Evolutionary conservation across 2,329 filamentous ascomycete species (phyloP).

Genomic region (Sarocladium strictum): DNA sequence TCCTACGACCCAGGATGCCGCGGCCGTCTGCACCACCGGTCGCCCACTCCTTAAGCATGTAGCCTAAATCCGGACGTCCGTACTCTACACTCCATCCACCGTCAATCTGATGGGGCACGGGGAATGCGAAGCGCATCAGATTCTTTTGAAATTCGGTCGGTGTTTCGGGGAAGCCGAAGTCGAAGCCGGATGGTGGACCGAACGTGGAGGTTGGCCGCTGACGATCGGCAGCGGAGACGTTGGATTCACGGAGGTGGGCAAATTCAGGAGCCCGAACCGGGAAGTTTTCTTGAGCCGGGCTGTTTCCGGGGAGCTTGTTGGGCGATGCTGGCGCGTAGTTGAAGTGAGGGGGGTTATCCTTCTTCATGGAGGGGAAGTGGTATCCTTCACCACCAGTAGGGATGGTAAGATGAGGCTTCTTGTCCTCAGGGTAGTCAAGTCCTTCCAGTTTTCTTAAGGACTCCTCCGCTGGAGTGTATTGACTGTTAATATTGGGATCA

Average conservation of each 20-base stretch:
- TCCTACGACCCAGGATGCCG: conserved; percentile 69
- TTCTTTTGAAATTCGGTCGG: conserved; percentile 86
- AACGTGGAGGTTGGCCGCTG: conserved; percentile 49
- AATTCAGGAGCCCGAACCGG: conserved; percentile 45
- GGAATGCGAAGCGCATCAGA: conserved; percentile 84
- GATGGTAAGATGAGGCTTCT: conserved; percentile 19
- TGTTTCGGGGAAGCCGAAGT: conserved; percentile 76
- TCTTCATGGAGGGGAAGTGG: conserved; percentile 51
- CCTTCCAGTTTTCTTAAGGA: conserved; percentile 45
- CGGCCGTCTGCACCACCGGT: conserved; percentile 60
- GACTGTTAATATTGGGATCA: neutral
- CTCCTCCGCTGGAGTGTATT: conserved; percentile 32
- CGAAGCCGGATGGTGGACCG: conserved; percentile 58
- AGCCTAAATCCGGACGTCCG: conserved; percentile 80
- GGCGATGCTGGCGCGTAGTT: conserved; percentile 49
- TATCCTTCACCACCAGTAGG: conserved; percentile 31
- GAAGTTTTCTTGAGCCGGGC: conserved; percentile 17
- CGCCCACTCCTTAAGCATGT: conserved; percentile 78
- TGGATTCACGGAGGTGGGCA: conserved; percentile 48
- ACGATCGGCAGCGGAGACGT: conserved; percentile 25
- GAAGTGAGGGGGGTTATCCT: conserved; percentile 49
- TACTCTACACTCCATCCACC: conserved; percentile 92
- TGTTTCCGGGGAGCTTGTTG: conserved; percentile 22
- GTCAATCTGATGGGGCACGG: conserved; percentile 59
- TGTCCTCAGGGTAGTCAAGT: conserved; percentile 38